Conservation (phyloP, 2,329 filamentous ascomycete genomes). For the Alternaria infectoria region DNA sequence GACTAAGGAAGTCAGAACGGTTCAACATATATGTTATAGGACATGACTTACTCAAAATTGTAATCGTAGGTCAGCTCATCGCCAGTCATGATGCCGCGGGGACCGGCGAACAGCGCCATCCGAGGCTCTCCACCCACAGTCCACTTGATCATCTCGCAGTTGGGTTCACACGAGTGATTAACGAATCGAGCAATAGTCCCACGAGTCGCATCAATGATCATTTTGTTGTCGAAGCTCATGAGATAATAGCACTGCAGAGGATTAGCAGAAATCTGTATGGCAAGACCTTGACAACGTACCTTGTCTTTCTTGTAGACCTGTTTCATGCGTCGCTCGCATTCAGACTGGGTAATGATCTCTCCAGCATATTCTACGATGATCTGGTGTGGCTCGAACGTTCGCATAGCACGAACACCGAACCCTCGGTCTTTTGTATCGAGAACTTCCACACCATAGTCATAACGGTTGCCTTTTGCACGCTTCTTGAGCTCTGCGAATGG, state of each 20-base stretch:
- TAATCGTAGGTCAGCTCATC: conserved; percentile 97
- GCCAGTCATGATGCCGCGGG: conserved; percentile 87
- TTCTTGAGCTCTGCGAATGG: conserved; percentile 81
- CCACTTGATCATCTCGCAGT: conserved; percentile 98
- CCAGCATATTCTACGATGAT: conserved; percentile 99
- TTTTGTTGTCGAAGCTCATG: conserved; percentile 98
- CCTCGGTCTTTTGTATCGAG: conserved; percentile 88
- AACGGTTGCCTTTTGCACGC: conserved; percentile 75
- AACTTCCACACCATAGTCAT: conserved; percentile 92
- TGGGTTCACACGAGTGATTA: conserved; percentile 96
- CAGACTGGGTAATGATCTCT: conserved; percentile 93
- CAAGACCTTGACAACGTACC: conserved; percentile 57
- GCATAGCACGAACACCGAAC: conserved; percentile 88
- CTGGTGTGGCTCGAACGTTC: conserved; percentile 84
- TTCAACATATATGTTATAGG: not conserved
- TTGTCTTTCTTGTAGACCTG: conserved; percentile 92
- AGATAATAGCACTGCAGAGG: conserved; percentile 84
- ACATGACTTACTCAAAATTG: conserved; percentile 67
- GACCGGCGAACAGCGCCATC: conserved; percentile 95
- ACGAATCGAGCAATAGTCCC: conserved; percentile 97
- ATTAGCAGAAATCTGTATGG: conserved; percentile 20
- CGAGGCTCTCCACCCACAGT: conserved; percentile 90
- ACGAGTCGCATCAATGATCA: conserved; percentile 96
- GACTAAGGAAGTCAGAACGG: conserved; percentile 28
- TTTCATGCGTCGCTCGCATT: conserved; percentile 93